Evolutionary conservation across 305 asterid species (phyloP), one percentile per base, ranked within the genome.

Genomic region (Caryopteris hybrid): DNA sequence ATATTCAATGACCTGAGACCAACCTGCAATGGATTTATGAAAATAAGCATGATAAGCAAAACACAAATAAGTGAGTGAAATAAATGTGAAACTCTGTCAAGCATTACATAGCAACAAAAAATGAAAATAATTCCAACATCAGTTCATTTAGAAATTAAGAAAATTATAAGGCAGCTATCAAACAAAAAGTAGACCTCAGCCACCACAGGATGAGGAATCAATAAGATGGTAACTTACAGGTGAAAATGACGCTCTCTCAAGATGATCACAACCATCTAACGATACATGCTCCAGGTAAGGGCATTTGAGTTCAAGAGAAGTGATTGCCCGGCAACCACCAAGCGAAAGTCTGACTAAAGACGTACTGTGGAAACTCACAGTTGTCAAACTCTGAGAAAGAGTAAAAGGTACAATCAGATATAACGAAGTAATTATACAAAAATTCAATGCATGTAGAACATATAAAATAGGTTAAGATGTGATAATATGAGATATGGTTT

Each of bases 211-310:
- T 9, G 20, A 70, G n/a, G 8, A 36, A 27, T 27, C 64, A 63
- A 21, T 56, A 46, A 63, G 38, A 61, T 48, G 64, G 38, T 16
- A 58, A 66, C 97, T 89, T 85, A 95, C 99, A 48, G 95, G 95
- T 67, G 78, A 79, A 81, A 95, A 86, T 41, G 95, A 85, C 63
- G 98, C 98, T 64, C 70, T 77, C 84, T 89, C 96, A 74, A 95
- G 99, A 83, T 88, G 98, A 77, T 95, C 99, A 48, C 98, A 95
- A 64, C 96, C 98, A 84, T 89, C 98, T 60, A 95, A 80, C 6
- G 99, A 86, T 42, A 92, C 90, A 74, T 85, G 78, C 82, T 95
- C 96, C 3, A 95, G 99, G 76, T 61, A 78, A 60, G 96, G 91
- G 80, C 99, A 95, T 67, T 41, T 78, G 63, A 95, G 90, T 60